A percentile compares a stretch with the other conserved stretches of the same genome.
phyloP scores from a whole-genome alignment of 495 filamentous ascomycete genomes.

The Collariella sp. region DNA sequence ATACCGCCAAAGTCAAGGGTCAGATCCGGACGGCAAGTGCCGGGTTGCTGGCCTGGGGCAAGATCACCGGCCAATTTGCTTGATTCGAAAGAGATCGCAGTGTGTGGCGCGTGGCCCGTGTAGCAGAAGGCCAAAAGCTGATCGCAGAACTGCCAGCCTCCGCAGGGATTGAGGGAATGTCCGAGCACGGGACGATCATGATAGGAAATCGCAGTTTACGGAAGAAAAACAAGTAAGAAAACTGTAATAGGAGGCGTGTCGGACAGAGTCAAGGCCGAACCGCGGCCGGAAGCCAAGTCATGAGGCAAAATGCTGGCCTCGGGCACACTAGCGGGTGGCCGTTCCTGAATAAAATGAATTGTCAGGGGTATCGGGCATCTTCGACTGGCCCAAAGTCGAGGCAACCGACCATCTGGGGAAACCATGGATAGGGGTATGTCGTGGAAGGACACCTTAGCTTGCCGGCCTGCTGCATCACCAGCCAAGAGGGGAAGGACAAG shows the following conservation, averaged over 20 bases:
- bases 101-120: slow-evolving; percentile 1
- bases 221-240: background rate
- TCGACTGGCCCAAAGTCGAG: background rate
- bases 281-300: background rate
- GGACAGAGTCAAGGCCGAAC: background rate
- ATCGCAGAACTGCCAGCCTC: slow-evolving; percentile 9
- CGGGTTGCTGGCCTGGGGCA: background rate
- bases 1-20: background rate
- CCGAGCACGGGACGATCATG: slow-evolving; percentile 12
- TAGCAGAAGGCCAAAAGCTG: slow-evolving; percentile 6
- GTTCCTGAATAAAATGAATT: too few relatives aligned
- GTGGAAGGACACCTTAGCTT: slow-evolving; percentile 1
- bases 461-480: slow-evolving; percentile 1
- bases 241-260: background rate
- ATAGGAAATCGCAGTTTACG: background rate
- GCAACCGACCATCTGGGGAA: background rate
- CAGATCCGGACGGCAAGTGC: background rate
- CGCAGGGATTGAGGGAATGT: background rate
- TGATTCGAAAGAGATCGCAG: too few relatives aligned
- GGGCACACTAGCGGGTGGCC: too few relatives aligned
- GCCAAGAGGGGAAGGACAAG: background rate
- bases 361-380: too few relatives aligned
- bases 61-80: background rate
- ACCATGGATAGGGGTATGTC: background rate
- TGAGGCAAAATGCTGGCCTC: background rate